Base-by-base conservation (phyloP, 116 monocot genomes). In the Dioscorea cayenensis region DNA sequence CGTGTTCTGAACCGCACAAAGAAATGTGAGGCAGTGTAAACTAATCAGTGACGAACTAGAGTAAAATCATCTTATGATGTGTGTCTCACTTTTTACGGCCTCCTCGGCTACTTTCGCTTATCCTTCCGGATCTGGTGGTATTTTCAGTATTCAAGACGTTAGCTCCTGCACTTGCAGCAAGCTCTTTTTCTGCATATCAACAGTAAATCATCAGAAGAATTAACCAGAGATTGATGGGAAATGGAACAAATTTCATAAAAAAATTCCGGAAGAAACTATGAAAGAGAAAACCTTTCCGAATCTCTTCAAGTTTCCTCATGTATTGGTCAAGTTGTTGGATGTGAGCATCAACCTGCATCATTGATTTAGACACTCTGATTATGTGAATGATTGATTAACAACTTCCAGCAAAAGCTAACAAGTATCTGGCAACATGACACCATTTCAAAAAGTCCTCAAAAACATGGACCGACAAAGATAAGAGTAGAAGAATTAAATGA, bases 291-390 rank as follows among this genome's bases (percentile, higher is more conserved):
- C 99, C 94, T 86, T 85, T 83, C 48, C 84, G 83, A 66, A 85
- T 66, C 43, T 86, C 87, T 78, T 89, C 91, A 67, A 89, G 67
- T 72, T 81, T 99, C 73, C 84, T 91, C 89, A 99, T 77, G 72
- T 84, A 94, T 51, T 87, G 89, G 77, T 99, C 99, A 69, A 99
- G 89, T 69, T 89, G 85, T 73, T 94, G 94, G 74, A 99, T 91
- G 51, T 91, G 89, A 22, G 83, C 77, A 84, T 99, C 99, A 67
- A 99, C 99, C 99, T 99, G 65, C 0, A 52, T 55, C 55, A 55
- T 18, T 18, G 55, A 55, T 17, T 55, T 55, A 55, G 52, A 55
- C 1, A 14, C 19, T 19, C 14, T 55, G 4, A 55, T 14, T 55
- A 17, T 14, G 52, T 14, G 52, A 14, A 29, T 29, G 29, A 29